These are phyloP conservation scores for Neurospora sp. DNA, from an alignment of 495 filamentous ascomycete species.

Conservation along the genomic window DNA sequence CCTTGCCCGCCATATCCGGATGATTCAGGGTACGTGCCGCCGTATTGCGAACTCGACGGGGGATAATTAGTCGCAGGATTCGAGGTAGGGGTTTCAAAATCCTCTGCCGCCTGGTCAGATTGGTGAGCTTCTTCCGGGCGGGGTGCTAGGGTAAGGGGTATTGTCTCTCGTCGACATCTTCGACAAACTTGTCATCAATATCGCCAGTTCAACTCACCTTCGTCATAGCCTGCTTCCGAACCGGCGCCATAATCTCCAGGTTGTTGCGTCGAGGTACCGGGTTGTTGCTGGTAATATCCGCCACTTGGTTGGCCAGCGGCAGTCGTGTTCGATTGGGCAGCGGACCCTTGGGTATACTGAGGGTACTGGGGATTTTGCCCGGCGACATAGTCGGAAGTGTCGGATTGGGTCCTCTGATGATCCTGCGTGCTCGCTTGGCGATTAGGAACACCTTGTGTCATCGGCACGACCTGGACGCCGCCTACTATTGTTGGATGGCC, in stretches of 20 bases:
- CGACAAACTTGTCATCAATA: conserved; percentile 35
- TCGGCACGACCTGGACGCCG: conserved; percentile 93
- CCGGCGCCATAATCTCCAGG: conserved; percentile 25
- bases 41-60: conserved; percentile 25
- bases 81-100: conserved; percentile 35
- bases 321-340: conserved; percentile 21
- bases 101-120: conserved; percentile 39
- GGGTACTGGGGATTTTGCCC: conserved; percentile 22
- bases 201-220: conserved; percentile 48
- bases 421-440: conserved; percentile 47
- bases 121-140: conserved; percentile 17
- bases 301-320: conserved; percentile 8
- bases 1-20: conserved; percentile 46
- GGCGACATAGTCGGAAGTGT: conserved; percentile 28
- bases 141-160: conserved; percentile 29
- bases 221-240: conserved; percentile 45
- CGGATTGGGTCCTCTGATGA: conserved; percentile 25
- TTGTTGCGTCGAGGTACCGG: conserved; percentile 10
- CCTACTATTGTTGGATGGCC: conserved; percentile 85
- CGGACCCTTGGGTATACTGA: conserved; percentile 31
- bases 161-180: conserved; percentile 36
- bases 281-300: conserved; percentile 21
- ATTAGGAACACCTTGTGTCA: conserved; percentile 65
- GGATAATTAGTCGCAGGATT: conserved; percentile 27
- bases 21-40: conserved; percentile 15